Evolutionary conservation across 495 filamentous ascomycete species (phyloP).

Genomic region (Mycothermus thermophilus): DNA sequence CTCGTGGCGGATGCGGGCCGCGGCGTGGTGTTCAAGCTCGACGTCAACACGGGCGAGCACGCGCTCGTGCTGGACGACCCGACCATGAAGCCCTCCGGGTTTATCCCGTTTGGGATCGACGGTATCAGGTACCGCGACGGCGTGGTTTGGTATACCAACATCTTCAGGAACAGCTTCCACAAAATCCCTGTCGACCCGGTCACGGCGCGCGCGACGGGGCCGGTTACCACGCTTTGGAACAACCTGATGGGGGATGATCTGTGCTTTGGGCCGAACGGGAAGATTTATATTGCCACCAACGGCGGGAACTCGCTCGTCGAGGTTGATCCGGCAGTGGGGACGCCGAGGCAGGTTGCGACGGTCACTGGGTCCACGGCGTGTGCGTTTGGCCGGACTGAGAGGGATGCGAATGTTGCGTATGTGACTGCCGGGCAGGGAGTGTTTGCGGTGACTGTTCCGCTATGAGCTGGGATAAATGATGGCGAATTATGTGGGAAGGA

Average conservation of each 20-base stretch:
- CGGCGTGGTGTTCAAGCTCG: slow-evolving; percentile 28
- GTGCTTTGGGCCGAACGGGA: slow-evolving; percentile 26
- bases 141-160: slow-evolving; percentile 31
- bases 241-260: slow-evolving; percentile 31
- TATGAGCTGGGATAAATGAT: too few relatives aligned
- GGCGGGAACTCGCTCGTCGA: slow-evolving; percentile 25
- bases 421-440: slow-evolving; percentile 20
- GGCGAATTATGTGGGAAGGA: too few relatives aligned
- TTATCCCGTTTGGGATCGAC: slow-evolving; percentile 25
- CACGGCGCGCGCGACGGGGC: slow-evolving; percentile 24
- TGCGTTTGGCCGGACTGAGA: slow-evolving; percentile 26
- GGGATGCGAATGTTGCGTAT: slow-evolving; percentile 27
- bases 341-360: slow-evolving; percentile 16
- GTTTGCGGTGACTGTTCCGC: too few relatives aligned
- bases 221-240: slow-evolving; percentile 24
- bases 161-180: slow-evolving; percentile 31
- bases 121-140: slow-evolving; percentile 23
- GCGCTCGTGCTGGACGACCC: slow-evolving; percentile 21
- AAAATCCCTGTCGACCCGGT: slow-evolving; percentile 23
- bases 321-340: slow-evolving; percentile 21
- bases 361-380: slow-evolving; percentile 24
- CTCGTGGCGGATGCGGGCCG: slow-evolving; percentile 28
- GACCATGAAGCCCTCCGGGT: slow-evolving; percentile 25
- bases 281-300: slow-evolving; percentile 29
- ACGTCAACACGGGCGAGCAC: slow-evolving; percentile 25